Conservation (phyloP, 2,329 filamentous ascomycete genomes). For the Hirsutella rhossiliensis region DNA sequence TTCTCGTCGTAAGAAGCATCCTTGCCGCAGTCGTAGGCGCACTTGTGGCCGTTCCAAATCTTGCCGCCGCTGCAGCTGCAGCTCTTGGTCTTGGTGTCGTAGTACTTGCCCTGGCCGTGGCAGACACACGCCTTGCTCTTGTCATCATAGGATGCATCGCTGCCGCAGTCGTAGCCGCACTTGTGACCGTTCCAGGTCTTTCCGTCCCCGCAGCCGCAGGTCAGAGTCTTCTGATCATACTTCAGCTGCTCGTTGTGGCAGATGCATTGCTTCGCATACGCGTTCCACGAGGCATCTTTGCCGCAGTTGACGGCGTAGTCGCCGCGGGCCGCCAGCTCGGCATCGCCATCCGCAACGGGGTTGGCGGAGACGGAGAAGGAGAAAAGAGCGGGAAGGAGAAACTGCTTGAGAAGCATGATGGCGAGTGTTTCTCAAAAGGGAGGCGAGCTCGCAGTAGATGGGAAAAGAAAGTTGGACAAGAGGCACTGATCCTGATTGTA, state of each 20-base stretch:
- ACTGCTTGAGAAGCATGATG: conserved; percentile 1
- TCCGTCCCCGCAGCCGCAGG: neutral
- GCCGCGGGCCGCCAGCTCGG: neutral
- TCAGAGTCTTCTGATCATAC: neutral
- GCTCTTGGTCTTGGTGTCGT: neutral
- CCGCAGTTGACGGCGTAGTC: conserved; percentile 1
- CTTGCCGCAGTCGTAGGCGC: conserved; percentile 1
- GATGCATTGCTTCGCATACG: neutral
- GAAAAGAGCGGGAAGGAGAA: neutral
- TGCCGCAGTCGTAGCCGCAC: conserved; percentile 1
- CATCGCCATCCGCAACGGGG: neutral
- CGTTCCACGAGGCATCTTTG: neutral
- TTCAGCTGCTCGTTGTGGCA: neutral
- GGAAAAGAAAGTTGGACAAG: neutral
- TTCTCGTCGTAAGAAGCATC: neutral
- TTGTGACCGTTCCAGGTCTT: neutral
- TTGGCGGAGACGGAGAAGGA: neutral
- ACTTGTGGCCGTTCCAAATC: neutral
- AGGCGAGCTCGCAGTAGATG: neutral
- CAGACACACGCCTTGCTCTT: neutral
- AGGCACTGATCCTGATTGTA: neutral
- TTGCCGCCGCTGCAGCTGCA: neutral
- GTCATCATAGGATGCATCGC: neutral
- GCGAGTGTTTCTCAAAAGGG: neutral
- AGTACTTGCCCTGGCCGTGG: neutral